These are phyloP conservation scores for Pleurotus salmoneostramineus DNA, from an alignment of 768 basidiomycete genomes.

Conservation along the genomic window DNA sequence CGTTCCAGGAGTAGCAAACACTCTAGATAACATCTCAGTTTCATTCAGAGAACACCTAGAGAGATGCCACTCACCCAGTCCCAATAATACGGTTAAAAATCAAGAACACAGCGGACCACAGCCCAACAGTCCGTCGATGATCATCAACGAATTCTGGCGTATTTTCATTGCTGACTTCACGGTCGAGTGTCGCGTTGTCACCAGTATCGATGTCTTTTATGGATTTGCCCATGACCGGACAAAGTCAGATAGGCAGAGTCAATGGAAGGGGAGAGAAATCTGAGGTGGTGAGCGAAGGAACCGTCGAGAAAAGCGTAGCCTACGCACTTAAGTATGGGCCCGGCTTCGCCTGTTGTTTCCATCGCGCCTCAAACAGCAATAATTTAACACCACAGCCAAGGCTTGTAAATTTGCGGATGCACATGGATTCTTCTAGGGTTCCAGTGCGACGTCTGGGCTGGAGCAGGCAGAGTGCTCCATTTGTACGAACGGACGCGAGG, in stretches of 20 bases:
- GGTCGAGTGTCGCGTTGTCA: neutral
- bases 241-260: neutral
- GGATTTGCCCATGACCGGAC: constrained; percentile 1
- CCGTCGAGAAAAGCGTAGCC: neutral
- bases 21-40: constrained; percentile 14
- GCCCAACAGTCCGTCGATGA: constrained; percentile 13
- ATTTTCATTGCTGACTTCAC: constrained; percentile 14
- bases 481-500: neutral
- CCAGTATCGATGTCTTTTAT: neutral
- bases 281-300: neutral
- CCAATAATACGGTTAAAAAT: constrained; percentile 42
- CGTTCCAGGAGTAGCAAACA: constrained; percentile 37
- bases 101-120: constrained; percentile 33
- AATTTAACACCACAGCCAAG: constrained; percentile 1
- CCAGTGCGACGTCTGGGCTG: neutral
- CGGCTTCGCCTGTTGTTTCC: neutral
- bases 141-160: constrained; percentile 10
- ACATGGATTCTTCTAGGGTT: constrained; percentile 5
- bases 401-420: constrained; percentile 2
- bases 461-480: neutral
- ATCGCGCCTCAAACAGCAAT: neutral
- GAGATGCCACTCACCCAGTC: constrained; percentile 26
- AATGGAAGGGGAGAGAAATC: neutral
- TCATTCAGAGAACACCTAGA: no score
- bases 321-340: constrained; percentile 2